A percentile compares a stretch with the other conserved stretches of the same genome.
Conservation (phyloP, 2,329 filamentous ascomycete species). For the Aspergillus fructus region DNA sequence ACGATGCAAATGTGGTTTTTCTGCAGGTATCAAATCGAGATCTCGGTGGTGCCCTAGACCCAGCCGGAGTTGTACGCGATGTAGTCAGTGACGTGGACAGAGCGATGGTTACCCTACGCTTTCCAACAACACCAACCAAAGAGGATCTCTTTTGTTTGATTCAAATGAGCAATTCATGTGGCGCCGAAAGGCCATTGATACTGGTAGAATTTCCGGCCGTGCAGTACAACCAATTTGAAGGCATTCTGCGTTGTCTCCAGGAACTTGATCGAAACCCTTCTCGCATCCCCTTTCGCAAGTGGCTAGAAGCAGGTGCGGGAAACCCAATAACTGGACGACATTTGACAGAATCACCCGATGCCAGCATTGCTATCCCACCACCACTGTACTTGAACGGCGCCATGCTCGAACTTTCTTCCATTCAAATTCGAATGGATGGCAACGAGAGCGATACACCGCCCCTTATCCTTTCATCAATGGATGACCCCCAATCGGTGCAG, state of each 20-base stretch:
- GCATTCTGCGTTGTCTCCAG: conserved; percentile 14
- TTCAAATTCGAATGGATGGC: too few species aligned
- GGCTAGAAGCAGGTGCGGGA: too few species aligned
- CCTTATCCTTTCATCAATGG: too few species aligned
- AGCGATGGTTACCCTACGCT: conserved; percentile 2
- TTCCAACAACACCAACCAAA: background rate
- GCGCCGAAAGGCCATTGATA: background rate
- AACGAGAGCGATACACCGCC: too few species aligned
- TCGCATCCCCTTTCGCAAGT: too few species aligned
- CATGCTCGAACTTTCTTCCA: too few species aligned
- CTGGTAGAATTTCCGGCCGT: conserved; percentile 15
- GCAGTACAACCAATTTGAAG: conserved; percentile 13
- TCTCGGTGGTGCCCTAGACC: background rate
- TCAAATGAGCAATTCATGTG: background rate
- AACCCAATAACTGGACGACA: too few species aligned
- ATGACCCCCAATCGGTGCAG: too few species aligned
- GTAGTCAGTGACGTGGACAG: background rate
- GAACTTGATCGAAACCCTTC: too few species aligned
- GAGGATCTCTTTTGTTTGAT: background rate
- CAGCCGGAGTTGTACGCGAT: background rate
- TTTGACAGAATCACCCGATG: too few species aligned
- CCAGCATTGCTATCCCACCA: too few species aligned
- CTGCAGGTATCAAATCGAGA: conserved; percentile 6
- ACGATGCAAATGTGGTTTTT: conserved; percentile 6
- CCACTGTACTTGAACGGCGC: too few species aligned